Percentiles rank a stretch among this genome's conserved stretches.
phyloP scores from a whole-genome alignment of 495 filamentous ascomycete species.

The Penicillium egyptiacum region DNA sequence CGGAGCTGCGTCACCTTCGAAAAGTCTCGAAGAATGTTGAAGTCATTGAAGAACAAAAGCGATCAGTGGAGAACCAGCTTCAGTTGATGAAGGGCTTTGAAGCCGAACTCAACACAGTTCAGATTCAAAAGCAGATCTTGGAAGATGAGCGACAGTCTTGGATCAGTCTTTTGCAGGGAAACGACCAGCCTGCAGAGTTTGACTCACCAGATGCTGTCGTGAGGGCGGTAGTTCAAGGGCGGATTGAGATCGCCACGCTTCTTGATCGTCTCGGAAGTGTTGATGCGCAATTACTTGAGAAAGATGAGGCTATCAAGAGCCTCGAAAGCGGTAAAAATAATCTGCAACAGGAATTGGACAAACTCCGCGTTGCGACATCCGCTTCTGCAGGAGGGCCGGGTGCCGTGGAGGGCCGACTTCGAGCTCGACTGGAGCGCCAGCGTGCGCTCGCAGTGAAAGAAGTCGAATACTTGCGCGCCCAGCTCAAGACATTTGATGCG shows the following conservation, averaged over 20 bases:
- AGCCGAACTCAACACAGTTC: conserved; percentile 70
- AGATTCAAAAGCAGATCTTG: conserved; percentile 78
- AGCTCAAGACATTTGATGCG: conserved; percentile 85
- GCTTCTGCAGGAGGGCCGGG: conserved; percentile 37
- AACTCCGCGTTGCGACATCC: conserved; percentile 47
- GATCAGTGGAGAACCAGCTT: conserved; percentile 73
- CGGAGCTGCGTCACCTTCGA: conserved; percentile 76
- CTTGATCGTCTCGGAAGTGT: conserved; percentile 74
- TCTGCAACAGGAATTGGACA: conserved; percentile 67
- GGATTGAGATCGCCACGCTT: conserved; percentile 72
- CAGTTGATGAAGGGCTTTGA: conserved; percentile 72
- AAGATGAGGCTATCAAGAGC: conserved; percentile 70
- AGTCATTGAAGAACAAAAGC: conserved; percentile 95
- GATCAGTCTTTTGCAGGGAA: conserved; percentile 78
- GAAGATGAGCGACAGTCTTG: conserved; percentile 87
- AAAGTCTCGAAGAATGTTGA: conserved; percentile 81
- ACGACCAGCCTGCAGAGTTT: conserved; percentile 66
- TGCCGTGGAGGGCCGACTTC: conserved; percentile 54
- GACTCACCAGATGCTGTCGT: conserved; percentile 88
- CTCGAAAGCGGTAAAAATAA: conserved; percentile 67
- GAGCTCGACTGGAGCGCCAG: conserved; percentile 79
- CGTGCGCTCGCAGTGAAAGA: conserved; percentile 83
- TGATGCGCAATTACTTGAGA: conserved; percentile 76
- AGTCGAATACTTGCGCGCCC: conserved; percentile 87
- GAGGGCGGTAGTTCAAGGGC: conserved; percentile 75